Evolutionary conservation across 176 grass and related monocot genomes (phyloP), one percentile per base, ranked within the genome.

Genomic region (Raddia distichophylla): DNA sequence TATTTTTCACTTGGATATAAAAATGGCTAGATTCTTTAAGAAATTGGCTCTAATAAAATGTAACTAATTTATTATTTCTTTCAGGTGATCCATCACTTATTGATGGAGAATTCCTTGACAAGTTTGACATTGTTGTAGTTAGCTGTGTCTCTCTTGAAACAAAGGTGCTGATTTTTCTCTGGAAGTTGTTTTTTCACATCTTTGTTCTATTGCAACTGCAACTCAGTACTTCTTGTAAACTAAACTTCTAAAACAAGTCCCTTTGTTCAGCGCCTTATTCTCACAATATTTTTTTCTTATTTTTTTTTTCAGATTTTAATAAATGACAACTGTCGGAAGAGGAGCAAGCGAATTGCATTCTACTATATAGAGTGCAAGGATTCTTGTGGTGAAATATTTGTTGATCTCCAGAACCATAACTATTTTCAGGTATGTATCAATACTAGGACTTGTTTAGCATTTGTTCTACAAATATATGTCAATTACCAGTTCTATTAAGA

Each of bases 351-450:
- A 64, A 88, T 96, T 90, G 97, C 90, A 69, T 96, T 99, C 87
- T 96, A 99, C 55, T 10, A 83, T 51, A 87, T 93, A 43, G 93
- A 96, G 58, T 99, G 97, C 68, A 93, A 89, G 71, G 93, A 89
- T 86, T 90, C 93, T 47, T 99, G 97, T 80, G 97, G 91, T 80
- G 97, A 99, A 89, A 99, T 99, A 78, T 99, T 99, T 91, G 83
- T 90, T 76, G 93, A 99, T 79, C 45, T 99, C 61, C 91, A 92
- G 83, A 92, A 90, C 34, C 87, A 96, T 84, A 90, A 69, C 66
- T 96, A 96, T 76, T 63, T 88, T 79, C 85, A 99, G 93, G 97
- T 99, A 64, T 76, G 64, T n/a, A 63, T 65, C 27, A 67, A 67
- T 9, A 5, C 15, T 57, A 49, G 64, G 53, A 66, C 5, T 10